Percentiles rank a stretch among this genome's conserved stretches.
These are phyloP conservation scores for Coemansia sp. DNA, from an alignment of 192 early-diverging fungal species.

Conservation along the genomic window DNA sequence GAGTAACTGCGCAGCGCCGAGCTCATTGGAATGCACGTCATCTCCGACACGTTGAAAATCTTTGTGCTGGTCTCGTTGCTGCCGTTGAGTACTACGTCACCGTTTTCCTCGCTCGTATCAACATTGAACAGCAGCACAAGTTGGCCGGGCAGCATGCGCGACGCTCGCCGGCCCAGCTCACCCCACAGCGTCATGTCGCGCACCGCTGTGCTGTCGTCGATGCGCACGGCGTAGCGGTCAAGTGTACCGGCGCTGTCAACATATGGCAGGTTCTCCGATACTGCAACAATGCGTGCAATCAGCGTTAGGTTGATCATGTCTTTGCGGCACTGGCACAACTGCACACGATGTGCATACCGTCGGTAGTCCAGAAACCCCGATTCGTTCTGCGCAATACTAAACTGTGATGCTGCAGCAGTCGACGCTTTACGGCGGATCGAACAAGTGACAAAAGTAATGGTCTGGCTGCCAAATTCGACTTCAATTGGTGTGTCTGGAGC, in stretches of 20 bases:
- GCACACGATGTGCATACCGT: conserved; percentile 26
- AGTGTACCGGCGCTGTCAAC: not conserved
- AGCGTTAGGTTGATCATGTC: conserved; percentile 39
- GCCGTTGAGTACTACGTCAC: conserved; percentile 36
- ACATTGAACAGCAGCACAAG: conserved; percentile 32
- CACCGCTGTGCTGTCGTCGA: conserved; percentile 30
- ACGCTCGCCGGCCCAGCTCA: conserved; percentile 23
- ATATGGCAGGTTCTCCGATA: conserved; percentile 41
- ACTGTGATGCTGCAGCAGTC: conserved; percentile 11
- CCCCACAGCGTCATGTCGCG: conserved; percentile 51
- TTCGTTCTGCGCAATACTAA: conserved; percentile 31
- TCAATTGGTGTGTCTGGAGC: conserved; percentile 1
- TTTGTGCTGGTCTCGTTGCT: conserved; percentile 19
- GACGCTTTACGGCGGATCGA: not conserved
- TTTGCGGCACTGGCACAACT: conserved; percentile 26
- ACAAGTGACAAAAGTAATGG: conserved; percentile 37
- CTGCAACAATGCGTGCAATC: conserved; percentile 36
- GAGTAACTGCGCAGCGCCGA: conserved; percentile 28
- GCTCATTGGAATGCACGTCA: conserved; percentile 29
- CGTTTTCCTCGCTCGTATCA: conserved; percentile 26
- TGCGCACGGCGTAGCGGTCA: conserved; percentile 40
- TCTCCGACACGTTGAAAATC: conserved; percentile 27
- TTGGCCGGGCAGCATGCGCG: conserved; percentile 38
- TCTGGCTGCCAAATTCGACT: conserved; percentile 39
- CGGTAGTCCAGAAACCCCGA: conserved; percentile 38